Conservation (phyloP, 345 rosid genomes). For the Ailanthus altissimus region DNA sequence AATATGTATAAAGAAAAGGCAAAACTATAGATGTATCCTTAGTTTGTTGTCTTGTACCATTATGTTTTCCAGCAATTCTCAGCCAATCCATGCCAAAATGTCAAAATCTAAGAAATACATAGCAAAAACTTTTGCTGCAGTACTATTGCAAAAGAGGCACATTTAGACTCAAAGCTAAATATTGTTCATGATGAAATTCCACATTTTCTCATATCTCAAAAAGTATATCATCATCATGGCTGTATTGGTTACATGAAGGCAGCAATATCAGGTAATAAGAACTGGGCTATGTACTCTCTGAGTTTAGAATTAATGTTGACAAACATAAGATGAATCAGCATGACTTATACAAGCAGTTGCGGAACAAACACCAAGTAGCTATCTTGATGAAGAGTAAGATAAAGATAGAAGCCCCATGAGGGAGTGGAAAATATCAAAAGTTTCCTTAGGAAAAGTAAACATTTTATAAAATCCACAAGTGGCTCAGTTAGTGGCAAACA, state of each 20-base stretch:
- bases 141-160: not conserved
- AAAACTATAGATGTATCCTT: not conserved
- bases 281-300: not conserved
- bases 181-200: not conserved
- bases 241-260: not conserved
- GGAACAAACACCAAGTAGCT: too few species aligned
- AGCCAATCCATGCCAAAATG: not conserved
- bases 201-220: not conserved
- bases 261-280: conserved; percentile 2
- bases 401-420: not conserved
- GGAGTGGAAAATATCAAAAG: too few species aligned
- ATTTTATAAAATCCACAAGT: too few species aligned
- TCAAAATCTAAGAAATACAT: not conserved
- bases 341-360: not conserved
- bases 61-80: not conserved
- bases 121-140: not conserved
- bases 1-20: not conserved
- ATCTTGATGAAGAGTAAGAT: not conserved
- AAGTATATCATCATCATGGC: not conserved
- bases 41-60: not conserved
- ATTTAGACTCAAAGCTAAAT: not conserved
- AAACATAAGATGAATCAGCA: not conserved
- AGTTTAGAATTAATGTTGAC: not conserved
- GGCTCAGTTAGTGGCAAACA: too few species aligned
- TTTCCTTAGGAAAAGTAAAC: too few species aligned